Percentiles rank a stretch among this genome's conserved stretches.
Evolutionary conservation across 768 basidiomycete species (phyloP).

Genomic region (Rhizopogon rudus): DNA sequence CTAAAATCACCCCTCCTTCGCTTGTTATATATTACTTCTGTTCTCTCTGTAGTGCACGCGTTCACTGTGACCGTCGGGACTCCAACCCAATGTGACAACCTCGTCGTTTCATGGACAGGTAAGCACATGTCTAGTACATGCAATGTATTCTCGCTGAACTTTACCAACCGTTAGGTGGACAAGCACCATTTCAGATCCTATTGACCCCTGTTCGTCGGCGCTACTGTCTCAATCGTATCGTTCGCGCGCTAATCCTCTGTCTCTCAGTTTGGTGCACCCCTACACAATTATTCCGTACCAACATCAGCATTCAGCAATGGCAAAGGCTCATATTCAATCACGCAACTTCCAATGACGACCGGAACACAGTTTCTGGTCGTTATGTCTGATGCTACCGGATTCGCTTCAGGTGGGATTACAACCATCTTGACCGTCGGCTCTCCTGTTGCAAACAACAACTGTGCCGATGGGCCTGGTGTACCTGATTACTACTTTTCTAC

Average conservation of each 20-base stretch:
- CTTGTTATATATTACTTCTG: constrained; percentile 17
- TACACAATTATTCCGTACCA: constrained; percentile 47
- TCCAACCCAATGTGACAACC: constrained; percentile 56
- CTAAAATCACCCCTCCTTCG: constrained; percentile 19
- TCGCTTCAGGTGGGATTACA: constrained; percentile 58
- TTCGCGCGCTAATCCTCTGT: not conserved
- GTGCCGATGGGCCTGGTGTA: constrained; percentile 46
- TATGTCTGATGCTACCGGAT: constrained; percentile 72
- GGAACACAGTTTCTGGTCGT: constrained; percentile 43
- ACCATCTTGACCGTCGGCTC: constrained; percentile 42
- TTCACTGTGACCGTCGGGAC: constrained; percentile 47
- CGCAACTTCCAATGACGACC: constrained; percentile 37
- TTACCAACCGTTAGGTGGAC: constrained; percentile 40
- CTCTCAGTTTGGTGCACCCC: no score
- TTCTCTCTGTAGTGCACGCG: constrained; percentile 15
- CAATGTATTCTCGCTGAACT: no score
- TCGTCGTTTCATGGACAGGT: constrained; percentile 62
- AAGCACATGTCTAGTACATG: constrained; percentile 8
- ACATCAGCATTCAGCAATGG: constrained; percentile 46
- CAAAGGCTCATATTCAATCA: constrained; percentile 43
- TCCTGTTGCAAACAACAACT: constrained; percentile 35
- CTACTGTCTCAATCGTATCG: constrained; percentile 2
- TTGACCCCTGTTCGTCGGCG: constrained; percentile 43
- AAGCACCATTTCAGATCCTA: constrained; percentile 42
- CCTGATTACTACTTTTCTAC: constrained; percentile 43